Evolutionary conservation across 805 yeast species (phyloP).

Genomic region (Candida silvatica): DNA sequence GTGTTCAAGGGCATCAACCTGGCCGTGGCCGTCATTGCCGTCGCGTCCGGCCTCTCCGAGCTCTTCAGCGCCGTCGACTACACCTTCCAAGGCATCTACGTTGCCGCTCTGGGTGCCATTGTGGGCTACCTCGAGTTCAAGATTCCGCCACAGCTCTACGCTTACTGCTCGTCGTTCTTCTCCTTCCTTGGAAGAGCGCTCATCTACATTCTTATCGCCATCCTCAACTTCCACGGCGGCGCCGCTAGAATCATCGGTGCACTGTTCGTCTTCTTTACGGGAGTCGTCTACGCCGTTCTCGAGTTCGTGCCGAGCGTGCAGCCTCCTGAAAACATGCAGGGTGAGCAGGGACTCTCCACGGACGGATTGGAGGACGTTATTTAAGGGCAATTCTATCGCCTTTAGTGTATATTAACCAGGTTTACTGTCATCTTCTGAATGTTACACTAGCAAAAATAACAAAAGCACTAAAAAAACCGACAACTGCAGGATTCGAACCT

Average conservation of each 20-base stretch:
- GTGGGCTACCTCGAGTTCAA: conserved; percentile 39
- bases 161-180: conserved; percentile 59
- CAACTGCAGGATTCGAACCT: conserved; percentile 18
- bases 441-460: too few relatives aligned
- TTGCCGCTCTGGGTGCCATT: conserved; percentile 44
- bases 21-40: conserved; percentile 44
- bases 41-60: conserved; percentile 40
- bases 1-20: conserved; percentile 46
- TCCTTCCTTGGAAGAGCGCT: conserved; percentile 69
- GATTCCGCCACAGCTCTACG: conserved; percentile 52
- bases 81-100: conserved; percentile 52
- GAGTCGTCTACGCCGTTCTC: conserved; percentile 48
- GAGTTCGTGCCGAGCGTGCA: conserved; percentile 70
- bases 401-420: too few relatives aligned
- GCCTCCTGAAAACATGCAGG: conserved; percentile 76
- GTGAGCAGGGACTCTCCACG: conserved; percentile 30
- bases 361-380: conserved; percentile 28
- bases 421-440: too few relatives aligned
- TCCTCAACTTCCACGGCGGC: conserved; percentile 41
- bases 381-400: too few relatives aligned
- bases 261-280: conserved; percentile 48
- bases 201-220: conserved; percentile 46
- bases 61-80: conserved; percentile 30
- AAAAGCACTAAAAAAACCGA: conserved; percentile 11
- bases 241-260: conserved; percentile 49